phyloP scores from a whole-genome alignment of 2,329 filamentous ascomycete species.

The Ilyonectria destructans region DNA sequence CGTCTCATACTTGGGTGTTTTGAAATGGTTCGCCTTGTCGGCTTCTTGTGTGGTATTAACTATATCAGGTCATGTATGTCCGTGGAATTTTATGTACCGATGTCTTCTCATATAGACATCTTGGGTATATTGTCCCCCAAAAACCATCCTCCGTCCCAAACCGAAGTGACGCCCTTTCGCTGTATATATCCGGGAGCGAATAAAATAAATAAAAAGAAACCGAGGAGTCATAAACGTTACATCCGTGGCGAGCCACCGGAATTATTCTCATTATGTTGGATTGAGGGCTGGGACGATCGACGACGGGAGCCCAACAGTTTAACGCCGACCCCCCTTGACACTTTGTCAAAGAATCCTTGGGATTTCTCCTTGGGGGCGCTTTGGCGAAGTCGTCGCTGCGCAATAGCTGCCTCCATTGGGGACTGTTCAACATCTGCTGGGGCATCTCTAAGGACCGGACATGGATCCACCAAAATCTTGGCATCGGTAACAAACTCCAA shows the following conservation, averaged over 20 bases:
- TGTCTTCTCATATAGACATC: conserved; percentile 36
- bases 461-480: conserved; percentile 60
- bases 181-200: conserved; percentile 36
- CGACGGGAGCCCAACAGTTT: conserved; percentile 49
- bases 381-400: conserved; percentile 34
- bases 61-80: conserved; percentile 33
- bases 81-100: conserved; percentile 42
- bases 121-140: conserved; percentile 44
- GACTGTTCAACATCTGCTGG: conserved; percentile 43
- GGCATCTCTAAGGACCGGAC: conserved; percentile 43
- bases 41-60: conserved; percentile 36
- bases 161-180: conserved; percentile 42
- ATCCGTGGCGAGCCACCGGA: conserved; percentile 31
- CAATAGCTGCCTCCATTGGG: conserved; percentile 37
- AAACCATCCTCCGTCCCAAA: conserved; percentile 37
- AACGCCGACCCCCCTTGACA: conserved; percentile 47
- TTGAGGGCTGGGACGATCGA: conserved; percentile 52
- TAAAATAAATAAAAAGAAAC: conserved; percentile 25
- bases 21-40: conserved; percentile 27
- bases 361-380: conserved; percentile 40
- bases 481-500: conserved; percentile 65
- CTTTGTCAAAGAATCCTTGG: conserved; percentile 44
- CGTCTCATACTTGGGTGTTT: not conserved
- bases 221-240: conserved; percentile 40
- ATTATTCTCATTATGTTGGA: conserved; percentile 51